Conservation (phyloP, 208 protist species). For the Zelonia costaricensis region DNA sequence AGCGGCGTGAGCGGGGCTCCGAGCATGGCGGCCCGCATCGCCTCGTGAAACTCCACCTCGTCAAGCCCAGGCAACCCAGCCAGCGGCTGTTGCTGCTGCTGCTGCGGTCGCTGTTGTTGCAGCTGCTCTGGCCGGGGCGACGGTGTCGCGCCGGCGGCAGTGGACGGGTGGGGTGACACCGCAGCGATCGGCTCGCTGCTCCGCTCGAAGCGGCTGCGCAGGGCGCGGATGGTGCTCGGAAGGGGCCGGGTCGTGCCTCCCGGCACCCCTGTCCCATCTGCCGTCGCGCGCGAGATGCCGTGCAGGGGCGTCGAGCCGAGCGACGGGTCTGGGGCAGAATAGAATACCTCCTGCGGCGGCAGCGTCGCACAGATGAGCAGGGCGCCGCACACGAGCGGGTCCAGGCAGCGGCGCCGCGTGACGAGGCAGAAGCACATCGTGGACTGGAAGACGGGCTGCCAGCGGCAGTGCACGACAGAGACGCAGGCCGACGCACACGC, state of each 20-base stretch:
- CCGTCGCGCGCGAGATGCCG: not conserved
- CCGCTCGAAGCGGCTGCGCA: slow-evolving; percentile 25
- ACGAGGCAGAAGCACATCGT: slow-evolving; percentile 86
- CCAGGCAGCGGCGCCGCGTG: slow-evolving; percentile 70
- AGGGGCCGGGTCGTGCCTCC: slow-evolving; percentile 2
- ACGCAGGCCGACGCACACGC: slow-evolving; percentile 9
- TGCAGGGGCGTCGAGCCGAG: not conserved
- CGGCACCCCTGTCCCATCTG: not conserved
- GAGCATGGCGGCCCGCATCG: too few relatives aligned
- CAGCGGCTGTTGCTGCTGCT: slow-evolving; percentile 1
- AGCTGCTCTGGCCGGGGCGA: not conserved
- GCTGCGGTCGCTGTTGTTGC: not conserved
- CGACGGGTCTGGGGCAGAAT: not conserved
- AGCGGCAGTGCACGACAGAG: slow-evolving; percentile 30
- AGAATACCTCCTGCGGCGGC: slow-evolving; percentile 12
- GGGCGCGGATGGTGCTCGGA: slow-evolving; percentile 18
- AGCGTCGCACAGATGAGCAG: slow-evolving; percentile 16
- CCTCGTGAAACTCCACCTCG: too few relatives aligned
- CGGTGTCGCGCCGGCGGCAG: too few relatives aligned
- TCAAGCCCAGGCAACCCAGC: not conserved
- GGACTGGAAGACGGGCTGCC: slow-evolving; percentile 61
- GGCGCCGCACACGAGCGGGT: slow-evolving; percentile 52
- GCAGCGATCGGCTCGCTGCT: not conserved
- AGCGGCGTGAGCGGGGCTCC: too few relatives aligned
- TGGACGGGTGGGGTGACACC: too few relatives aligned